Conservation (phyloP, 2,329 filamentous ascomycete genomes). For the Intubia oerlemansii region DNA sequence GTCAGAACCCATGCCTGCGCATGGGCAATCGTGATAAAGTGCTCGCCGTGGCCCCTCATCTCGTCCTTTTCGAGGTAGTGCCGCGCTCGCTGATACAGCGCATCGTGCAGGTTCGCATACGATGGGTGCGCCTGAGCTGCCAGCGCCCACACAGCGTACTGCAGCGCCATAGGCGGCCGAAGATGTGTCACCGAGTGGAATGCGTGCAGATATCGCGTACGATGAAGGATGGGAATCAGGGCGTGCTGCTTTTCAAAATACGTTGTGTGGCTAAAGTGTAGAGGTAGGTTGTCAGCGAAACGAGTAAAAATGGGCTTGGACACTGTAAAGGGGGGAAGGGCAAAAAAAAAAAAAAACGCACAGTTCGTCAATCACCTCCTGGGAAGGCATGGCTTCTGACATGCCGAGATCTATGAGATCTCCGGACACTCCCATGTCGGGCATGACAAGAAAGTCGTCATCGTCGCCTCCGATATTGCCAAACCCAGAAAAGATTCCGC, state of each 20-base stretch:
- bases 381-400: constrained; percentile 59
- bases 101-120: constrained; percentile 47
- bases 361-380: constrained; percentile 68
- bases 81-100: constrained; percentile 64
- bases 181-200: constrained; percentile 51
- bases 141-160: constrained; percentile 77
- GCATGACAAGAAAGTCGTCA: constrained; percentile 17
- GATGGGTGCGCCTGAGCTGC: constrained; percentile 52
- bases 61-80: constrained; percentile 73
- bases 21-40: constrained; percentile 57
- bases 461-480: constrained; percentile 10
- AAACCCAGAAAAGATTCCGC: no score
- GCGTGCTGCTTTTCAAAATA: constrained; percentile 61
- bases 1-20: constrained; percentile 64
- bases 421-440: no score
- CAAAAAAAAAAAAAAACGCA: constrained; percentile 25
- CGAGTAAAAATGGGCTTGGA: no score
- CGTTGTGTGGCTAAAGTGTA: constrained; percentile 33
- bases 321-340: no score
- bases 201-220: constrained; percentile 49
- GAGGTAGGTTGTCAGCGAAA: neutral
- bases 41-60: constrained; percentile 66
- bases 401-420: constrained; percentile 63
- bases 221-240: constrained; percentile 58
- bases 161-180: constrained; percentile 61